Percentiles rank a stretch among this genome's conserved stretches.
These are phyloP conservation scores for Furcasterigmium furcatum DNA, from an alignment of 2,329 filamentous ascomycete genomes.

Conservation along the genomic window DNA sequence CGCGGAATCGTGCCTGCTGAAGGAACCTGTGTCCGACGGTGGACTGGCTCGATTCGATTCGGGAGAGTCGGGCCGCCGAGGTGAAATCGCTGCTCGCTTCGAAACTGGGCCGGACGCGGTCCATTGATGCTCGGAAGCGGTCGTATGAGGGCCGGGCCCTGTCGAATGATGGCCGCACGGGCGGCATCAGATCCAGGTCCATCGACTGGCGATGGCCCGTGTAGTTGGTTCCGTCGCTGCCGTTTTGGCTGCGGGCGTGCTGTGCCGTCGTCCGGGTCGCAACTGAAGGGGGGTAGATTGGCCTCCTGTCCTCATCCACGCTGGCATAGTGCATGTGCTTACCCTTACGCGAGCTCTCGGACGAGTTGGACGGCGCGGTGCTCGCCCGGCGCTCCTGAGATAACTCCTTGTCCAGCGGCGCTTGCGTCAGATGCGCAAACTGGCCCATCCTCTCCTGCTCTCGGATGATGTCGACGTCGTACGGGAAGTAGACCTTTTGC, in stretches of 20 bases:
- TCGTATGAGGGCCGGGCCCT: conserved; percentile 82
- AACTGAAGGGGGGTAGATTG: conserved; percentile 90
- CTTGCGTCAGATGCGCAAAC: conserved; percentile 68
- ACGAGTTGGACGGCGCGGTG: conserved; percentile 47
- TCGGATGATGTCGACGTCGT: conserved; percentile 92
- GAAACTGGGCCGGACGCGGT: conserved; percentile 77
- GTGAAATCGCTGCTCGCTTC: conserved; percentile 90
- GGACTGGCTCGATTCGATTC: conserved; percentile 69
- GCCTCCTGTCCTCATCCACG: conserved; percentile 82
- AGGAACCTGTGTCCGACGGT: conserved; percentile 19
- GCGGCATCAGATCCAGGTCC: conserved; percentile 36
- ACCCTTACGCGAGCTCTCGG: conserved; percentile 54
- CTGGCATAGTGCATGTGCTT: conserved; percentile 58
- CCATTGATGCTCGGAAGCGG: conserved; percentile 81
- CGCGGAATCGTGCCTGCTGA: conserved; percentile 31
- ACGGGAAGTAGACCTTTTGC: conserved; percentile 92
- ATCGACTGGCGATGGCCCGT: conserved; percentile 64
- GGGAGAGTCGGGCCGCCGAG: conserved; percentile 77
- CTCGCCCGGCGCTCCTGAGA: conserved; percentile 17
- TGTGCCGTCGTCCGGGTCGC: conserved; percentile 71
- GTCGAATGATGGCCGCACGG: conserved; percentile 56
- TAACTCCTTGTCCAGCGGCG: conserved; percentile 22
- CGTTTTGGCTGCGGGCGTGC: conserved; percentile 80
- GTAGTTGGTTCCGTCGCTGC: conserved; percentile 91
- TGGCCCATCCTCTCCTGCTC: conserved; percentile 84